Percentiles rank a stretch among this genome's conserved stretches.
These are phyloP conservation scores for Debaryomyces prosopidis DNA, from an alignment of 805 yeast species.

Conservation along the genomic window DNA sequence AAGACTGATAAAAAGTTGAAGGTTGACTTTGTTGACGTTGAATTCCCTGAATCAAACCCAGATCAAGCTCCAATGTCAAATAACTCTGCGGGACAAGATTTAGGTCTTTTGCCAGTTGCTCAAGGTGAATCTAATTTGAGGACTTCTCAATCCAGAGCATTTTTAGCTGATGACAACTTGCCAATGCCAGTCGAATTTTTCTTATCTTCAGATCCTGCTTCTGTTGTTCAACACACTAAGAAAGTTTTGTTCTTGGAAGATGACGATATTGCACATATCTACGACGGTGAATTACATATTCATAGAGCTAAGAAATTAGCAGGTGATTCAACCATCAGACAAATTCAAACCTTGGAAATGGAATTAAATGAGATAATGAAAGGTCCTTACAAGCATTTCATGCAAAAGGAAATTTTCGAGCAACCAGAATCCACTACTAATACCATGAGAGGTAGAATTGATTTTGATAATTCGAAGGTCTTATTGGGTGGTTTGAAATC, in stretches of 20 bases:
- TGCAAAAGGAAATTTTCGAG: conserved; percentile 98
- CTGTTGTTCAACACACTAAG: conserved; percentile 95
- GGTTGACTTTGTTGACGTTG: conserved; percentile 98
- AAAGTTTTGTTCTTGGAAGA: conserved; percentile 95
- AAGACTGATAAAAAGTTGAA: conserved; percentile 93
- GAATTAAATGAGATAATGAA: conserved; percentile 98
- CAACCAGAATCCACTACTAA: conserved; percentile 98
- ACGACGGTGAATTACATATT: conserved; percentile 96
- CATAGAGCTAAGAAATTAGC: conserved; percentile 87
- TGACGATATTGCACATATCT: conserved; percentile 97
- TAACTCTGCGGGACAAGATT: conserved; percentile 18
- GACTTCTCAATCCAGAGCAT: conserved; percentile 95
- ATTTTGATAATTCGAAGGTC: conserved; percentile 75
- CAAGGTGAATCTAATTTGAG: conserved; percentile 60
- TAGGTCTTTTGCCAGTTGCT: conserved; percentile 53
- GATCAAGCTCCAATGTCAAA: conserved; percentile 16
- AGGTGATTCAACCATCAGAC: conserved; percentile 90
- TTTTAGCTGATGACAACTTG: conserved; percentile 87
- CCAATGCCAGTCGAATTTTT: conserved; percentile 96
- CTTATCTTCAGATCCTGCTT: conserved; percentile 95
- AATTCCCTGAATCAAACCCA: conserved; percentile 71
- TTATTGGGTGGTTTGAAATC: conserved; percentile 88
- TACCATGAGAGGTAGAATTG: conserved; percentile 99
- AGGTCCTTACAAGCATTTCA: conserved; percentile 93
- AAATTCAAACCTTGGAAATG: conserved; percentile 94